These are phyloP conservation scores for Cystofilobasidium macerans DNA, from an alignment of 768 basidiomycete genomes.

Conservation along the genomic window DNA sequence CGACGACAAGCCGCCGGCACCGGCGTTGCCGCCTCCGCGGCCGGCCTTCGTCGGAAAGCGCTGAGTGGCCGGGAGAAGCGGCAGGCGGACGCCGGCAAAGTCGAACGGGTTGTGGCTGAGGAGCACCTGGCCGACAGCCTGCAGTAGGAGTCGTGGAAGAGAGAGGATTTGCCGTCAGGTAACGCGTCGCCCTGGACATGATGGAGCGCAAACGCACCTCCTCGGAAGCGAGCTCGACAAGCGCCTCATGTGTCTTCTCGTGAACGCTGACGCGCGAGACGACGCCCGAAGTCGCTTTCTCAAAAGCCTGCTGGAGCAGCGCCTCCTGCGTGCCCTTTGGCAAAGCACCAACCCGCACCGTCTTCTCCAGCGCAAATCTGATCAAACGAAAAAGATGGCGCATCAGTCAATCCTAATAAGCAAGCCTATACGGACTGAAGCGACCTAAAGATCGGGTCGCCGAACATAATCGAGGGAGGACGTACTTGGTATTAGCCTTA, in stretches of 20 bases:
- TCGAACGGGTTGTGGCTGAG: slow-evolving; percentile 44
- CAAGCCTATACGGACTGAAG: neutral
- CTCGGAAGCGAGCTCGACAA: slow-evolving; percentile 39
- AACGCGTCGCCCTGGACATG: neutral
- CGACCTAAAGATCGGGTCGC: slow-evolving; percentile 26
- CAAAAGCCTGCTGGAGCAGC: slow-evolving; percentile 74
- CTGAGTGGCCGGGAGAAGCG: slow-evolving; percentile 12
- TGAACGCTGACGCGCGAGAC: slow-evolving; percentile 64
- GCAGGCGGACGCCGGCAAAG: neutral
- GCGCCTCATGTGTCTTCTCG: slow-evolving; percentile 43
- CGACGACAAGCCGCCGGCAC: neutral
- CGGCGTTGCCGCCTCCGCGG: neutral
- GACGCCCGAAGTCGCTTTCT: slow-evolving; percentile 59
- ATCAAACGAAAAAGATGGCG: slow-evolving; percentile 41
- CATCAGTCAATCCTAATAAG: neutral
- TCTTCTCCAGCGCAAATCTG: slow-evolving; percentile 52
- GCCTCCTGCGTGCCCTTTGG: slow-evolving; percentile 76
- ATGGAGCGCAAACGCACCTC: slow-evolving; percentile 40
- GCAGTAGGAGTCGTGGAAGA: neutral
- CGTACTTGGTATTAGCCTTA: slow-evolving; percentile 48
- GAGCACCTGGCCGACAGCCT: slow-evolving; percentile 71
- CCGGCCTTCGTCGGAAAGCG: neutral
- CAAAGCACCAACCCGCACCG: slow-evolving; percentile 63
- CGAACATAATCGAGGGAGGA: slow-evolving; percentile 31
- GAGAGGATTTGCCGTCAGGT: slow-evolving; percentile 19